Evolutionary conservation across 2,329 filamentous ascomycete genomes (phyloP), one percentile per base, ranked within the genome.

Genomic region (Elsinoe arachidis): DNA sequence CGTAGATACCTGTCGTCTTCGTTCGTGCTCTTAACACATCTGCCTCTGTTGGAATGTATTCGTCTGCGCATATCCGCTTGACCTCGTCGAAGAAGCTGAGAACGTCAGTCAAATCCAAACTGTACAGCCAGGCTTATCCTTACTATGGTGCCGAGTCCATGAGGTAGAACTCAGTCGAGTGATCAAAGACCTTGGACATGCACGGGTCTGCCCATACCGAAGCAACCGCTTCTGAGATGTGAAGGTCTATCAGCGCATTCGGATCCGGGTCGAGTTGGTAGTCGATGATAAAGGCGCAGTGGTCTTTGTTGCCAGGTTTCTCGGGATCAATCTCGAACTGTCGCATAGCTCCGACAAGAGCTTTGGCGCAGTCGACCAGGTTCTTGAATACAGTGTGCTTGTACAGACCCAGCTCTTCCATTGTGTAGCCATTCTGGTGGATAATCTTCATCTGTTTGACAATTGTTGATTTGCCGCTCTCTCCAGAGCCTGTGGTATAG

Each of bases 371-470:
- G 74, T 99, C 93, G 65, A 97, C 82, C 60, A 99, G 80, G 72
- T 99, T 99, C 76, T 99, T 99, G 78, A 95, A 99, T 60, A 99
- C 90, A 34, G 93, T 97, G 61, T 95, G 83, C 59, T 93, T 87
- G 76, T 97, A 97, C 70, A 96, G 86, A 67, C 87, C 87, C 52
- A 97, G 80, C 73, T 99, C 93, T 67, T 97, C 92, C 64, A 90
- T 84, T 10, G 89, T 91, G 74, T 99, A 99, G 60, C 93, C 93
- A 75, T 96, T 96, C 67, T 97, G 87, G 70, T 99, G 93, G 69
- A 99, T 97, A 66, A 99, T 99, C 76, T 97, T 99, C 93, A 99
- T 99, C 79, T 99, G 93, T 75, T 99, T 99, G 65, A 99, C 93
- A 67, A 99, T 97, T 9, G 93, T 99, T 59, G 93, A 97, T 76